Evolutionary conservation across 1,284 basidiomycete genomes (phyloP).

Genomic region (Volvariella surrecta): DNA sequence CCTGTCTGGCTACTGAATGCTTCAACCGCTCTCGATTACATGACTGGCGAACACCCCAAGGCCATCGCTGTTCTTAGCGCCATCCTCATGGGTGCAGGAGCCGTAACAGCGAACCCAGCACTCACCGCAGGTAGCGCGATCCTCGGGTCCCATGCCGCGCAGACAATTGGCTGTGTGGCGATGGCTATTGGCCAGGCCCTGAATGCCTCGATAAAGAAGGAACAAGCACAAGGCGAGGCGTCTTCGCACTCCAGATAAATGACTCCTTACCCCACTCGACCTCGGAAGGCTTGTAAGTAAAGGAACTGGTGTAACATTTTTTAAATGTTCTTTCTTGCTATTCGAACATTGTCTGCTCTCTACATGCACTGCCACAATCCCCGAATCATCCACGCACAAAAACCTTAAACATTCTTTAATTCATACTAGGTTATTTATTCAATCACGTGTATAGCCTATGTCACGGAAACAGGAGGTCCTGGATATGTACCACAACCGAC

Average conservation of each 20-base stretch:
- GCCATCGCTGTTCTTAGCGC: conserved; percentile 67
- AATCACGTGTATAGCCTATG: background rate
- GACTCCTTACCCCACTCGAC: no score
- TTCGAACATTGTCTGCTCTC: no score
- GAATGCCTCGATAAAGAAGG: conserved; percentile 21
- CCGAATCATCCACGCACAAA: no score
- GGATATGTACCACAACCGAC: no score
- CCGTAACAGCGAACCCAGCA: conserved; percentile 60
- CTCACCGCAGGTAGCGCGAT: conserved; percentile 59
- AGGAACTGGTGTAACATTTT: no score
- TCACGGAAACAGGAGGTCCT: no score
- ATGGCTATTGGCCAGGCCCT: conserved; percentile 52
- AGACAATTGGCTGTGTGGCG: conserved; percentile 68
- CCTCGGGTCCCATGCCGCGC: conserved; percentile 60
- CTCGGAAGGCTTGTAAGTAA: no score
- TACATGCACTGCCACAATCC: no score
- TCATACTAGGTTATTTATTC: background rate
- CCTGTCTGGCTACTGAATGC: conserved; percentile 71
- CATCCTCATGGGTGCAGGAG: conserved; percentile 67
- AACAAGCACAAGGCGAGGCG: conserved; percentile 15
- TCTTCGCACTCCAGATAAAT: background rate
- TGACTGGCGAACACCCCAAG: conserved; percentile 65
- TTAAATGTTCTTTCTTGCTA: no score
- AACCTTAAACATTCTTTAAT: background rate
- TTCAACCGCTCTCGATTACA: conserved; percentile 61